Percentiles rank a stretch among this genome's conserved stretches.
Conservation (phyloP, 768 basidiomycete species). For the Panaeolus papilionaceus region DNA sequence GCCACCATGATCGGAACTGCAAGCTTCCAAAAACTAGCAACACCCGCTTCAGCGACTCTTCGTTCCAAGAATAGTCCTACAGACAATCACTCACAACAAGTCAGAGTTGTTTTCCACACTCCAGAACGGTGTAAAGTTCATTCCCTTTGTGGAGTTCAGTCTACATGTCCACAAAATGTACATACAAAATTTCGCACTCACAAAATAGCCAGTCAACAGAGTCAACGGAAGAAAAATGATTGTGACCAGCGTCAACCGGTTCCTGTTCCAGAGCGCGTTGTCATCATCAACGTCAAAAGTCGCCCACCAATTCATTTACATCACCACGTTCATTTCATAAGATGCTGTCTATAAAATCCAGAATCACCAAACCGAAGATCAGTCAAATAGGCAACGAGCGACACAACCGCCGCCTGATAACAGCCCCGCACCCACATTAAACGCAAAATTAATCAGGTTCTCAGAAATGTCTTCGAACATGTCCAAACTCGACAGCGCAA, state of each 20-base stretch:
- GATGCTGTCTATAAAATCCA: slow-evolving; percentile 54
- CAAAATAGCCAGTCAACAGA: slow-evolving; percentile 76
- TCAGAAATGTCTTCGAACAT: slow-evolving; percentile 72
- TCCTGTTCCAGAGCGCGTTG: slow-evolving; percentile 43
- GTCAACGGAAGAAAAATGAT: slow-evolving; percentile 76
- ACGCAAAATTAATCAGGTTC: slow-evolving; percentile 73
- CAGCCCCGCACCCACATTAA: slow-evolving; percentile 54
- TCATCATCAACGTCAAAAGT: slow-evolving; percentile 7
- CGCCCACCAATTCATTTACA: slow-evolving; percentile 43
- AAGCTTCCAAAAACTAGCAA: slow-evolving; percentile 70
- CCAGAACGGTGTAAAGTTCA: slow-evolving; percentile 70
- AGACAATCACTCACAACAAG: slow-evolving; percentile 45
- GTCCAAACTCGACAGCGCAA: slow-evolving; percentile 66
- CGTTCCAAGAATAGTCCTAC: neutral
- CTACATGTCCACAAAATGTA: neutral
- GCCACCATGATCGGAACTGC: slow-evolving; percentile 66
- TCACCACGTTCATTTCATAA: slow-evolving; percentile 71
- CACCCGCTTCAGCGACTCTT: neutral
- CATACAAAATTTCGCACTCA: slow-evolving; percentile 36
- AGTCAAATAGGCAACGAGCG: slow-evolving; percentile 3
- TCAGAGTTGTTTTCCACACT: slow-evolving; percentile 49
- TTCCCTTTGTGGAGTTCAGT: slow-evolving; percentile 41
- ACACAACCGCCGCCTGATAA: slow-evolving; percentile 18
- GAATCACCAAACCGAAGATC: neutral
- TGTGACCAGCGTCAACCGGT: slow-evolving; percentile 67